phyloP scores from a whole-genome alignment of 129 eudicot species.

The Smallanthus sonchifolius region DNA sequence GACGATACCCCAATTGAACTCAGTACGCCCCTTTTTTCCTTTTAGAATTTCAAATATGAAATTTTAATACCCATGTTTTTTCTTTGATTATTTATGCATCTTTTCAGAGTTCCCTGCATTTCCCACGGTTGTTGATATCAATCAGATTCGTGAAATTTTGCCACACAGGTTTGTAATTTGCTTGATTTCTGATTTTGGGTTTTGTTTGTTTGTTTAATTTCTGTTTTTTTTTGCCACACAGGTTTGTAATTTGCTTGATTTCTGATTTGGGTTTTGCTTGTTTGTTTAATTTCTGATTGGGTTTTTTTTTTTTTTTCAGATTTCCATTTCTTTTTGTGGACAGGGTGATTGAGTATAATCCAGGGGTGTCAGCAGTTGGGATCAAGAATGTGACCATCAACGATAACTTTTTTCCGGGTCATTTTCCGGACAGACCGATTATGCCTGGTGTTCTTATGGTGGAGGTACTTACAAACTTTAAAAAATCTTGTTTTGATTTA shows the following conservation, averaged over 20 bases:
- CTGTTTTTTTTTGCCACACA: background rate
- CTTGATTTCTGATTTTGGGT: background rate
- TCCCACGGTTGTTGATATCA: slow-evolving; percentile 86
- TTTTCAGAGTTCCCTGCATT: slow-evolving; percentile 75
- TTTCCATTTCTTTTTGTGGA: slow-evolving; percentile 95
- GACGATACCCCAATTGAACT: slow-evolving; percentile 71
- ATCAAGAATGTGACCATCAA: slow-evolving; percentile 97
- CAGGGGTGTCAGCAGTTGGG: slow-evolving; percentile 92
- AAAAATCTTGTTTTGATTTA: background rate
- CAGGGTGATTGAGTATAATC: slow-evolving; percentile 85
- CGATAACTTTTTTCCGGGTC: slow-evolving; percentile 96
- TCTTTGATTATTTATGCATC: background rate
- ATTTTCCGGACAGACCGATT: slow-evolving; percentile 96
- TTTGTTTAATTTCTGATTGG: slow-evolving; percentile 15
- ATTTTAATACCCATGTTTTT: background rate
- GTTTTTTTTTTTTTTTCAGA: slow-evolving; percentile 39
- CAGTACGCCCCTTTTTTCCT: slow-evolving; percentile 41
- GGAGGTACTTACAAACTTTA: slow-evolving; percentile 49
- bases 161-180: slow-evolving; percentile 78
- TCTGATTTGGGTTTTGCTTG: background rate
- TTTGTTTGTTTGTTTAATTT: background rate
- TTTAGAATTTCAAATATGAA: background rate
- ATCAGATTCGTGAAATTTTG: slow-evolving; percentile 87
- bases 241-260: background rate
- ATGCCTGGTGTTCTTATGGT: slow-evolving; percentile 99